phyloP scores from a whole-genome alignment of 2,329 filamentous ascomycete species.

The Claviceps pazoutovae region DNA sequence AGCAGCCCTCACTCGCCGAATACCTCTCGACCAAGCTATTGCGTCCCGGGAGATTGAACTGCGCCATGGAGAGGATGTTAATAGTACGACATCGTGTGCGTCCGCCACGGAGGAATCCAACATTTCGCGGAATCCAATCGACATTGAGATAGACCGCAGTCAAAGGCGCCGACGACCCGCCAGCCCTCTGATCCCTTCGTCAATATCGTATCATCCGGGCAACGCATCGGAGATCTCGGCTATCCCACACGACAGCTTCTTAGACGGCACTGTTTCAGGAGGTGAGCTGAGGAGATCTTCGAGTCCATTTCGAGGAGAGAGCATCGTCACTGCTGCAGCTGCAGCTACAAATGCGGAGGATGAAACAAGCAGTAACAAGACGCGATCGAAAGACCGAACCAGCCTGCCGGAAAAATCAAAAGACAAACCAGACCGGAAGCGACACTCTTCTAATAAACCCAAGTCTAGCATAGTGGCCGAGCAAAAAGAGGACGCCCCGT shows the following conservation, averaged over 20 bases:
- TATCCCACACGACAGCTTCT: slow-evolving; percentile 48
- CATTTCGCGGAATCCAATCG: slow-evolving; percentile 62
- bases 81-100: slow-evolving; percentile 59
- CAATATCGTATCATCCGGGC: slow-evolving; percentile 46
- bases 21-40: slow-evolving; percentile 33
- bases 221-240: slow-evolving; percentile 77
- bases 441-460: slow-evolving; percentile 26
- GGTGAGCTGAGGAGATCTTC: slow-evolving; percentile 25
- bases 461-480: slow-evolving; percentile 35
- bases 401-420: slow-evolving; percentile 27
- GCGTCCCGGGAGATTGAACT: slow-evolving; percentile 29
- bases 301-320: slow-evolving; percentile 27
- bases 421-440: slow-evolving; percentile 37
- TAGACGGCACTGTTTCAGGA: slow-evolving; percentile 40
- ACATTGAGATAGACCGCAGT: slow-evolving; percentile 69
- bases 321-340: slow-evolving; percentile 23
- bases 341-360: slow-evolving; percentile 19
- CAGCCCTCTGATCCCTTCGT: slow-evolving; percentile 51
- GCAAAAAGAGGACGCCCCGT: slow-evolving; percentile 32
- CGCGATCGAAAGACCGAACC: slow-evolving; percentile 29
- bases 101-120: slow-evolving; percentile 71
- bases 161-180: slow-evolving; percentile 45
- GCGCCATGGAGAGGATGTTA: slow-evolving; percentile 43
- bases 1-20: slow-evolving; percentile 40
- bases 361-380: slow-evolving; percentile 30